Percentiles rank a stretch among this genome's conserved stretches.
Evolutionary conservation across 2,329 filamentous ascomycete genomes (phyloP).

Genomic region (Sclerotinia glacialis): DNA sequence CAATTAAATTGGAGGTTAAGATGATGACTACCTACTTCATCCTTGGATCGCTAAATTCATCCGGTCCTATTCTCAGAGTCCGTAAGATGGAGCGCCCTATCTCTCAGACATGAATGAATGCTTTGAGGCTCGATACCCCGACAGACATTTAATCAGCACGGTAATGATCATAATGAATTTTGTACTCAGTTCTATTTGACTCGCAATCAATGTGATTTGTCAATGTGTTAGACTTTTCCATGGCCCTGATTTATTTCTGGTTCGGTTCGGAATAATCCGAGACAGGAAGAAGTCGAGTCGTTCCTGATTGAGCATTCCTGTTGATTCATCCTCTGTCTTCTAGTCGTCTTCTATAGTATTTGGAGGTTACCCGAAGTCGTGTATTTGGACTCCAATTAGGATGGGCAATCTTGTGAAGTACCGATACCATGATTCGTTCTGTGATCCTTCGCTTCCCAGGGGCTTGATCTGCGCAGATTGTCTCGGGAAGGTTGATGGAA

Average conservation of each 20-base stretch:
- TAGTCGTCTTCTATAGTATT: neutral
- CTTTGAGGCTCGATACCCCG: neutral
- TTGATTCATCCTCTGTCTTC: neutral
- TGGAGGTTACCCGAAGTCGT: neutral
- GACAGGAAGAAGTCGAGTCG: conserved; percentile 8
- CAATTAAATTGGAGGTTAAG: conserved; percentile 18
- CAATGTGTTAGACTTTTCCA: conserved; percentile 9
- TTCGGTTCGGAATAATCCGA: neutral
- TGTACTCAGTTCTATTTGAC: neutral
- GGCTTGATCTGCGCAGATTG: neutral
- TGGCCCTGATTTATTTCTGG: neutral
- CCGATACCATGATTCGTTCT: conserved; percentile 5
- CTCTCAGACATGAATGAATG: neutral
- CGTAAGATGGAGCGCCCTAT: neutral
- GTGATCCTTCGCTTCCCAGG: neutral
- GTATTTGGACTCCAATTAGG: neutral
- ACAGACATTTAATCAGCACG: conserved; percentile 2
- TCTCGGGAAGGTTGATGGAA: conserved; percentile 7
- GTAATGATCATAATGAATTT: neutral
- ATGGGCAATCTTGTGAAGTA: neutral
- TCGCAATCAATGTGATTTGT: neutral
- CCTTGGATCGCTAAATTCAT: conserved; percentile 9
- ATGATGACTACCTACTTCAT: conserved; percentile 16
- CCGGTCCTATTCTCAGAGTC: conserved; percentile 4
- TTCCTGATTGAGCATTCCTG: neutral